These are phyloP conservation scores for Thielaviopsis euricoi DNA, from an alignment of 2,329 filamentous ascomycete species.

Conservation along the genomic window DNA sequence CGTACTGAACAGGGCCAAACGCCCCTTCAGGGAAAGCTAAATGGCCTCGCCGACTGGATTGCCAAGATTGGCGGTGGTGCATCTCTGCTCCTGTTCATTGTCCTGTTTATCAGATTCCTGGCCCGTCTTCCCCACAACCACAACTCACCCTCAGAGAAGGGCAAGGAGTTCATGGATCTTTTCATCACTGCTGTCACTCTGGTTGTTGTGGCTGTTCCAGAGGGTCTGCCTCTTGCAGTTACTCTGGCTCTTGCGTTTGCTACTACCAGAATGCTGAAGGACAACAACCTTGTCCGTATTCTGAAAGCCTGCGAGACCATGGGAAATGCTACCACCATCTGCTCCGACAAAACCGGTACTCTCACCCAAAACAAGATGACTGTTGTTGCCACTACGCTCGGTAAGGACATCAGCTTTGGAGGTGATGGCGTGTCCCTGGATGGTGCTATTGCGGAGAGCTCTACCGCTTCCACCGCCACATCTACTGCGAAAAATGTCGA, in stretches of 20 bases:
- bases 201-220: constrained; percentile 50
- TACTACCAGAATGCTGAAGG: constrained; percentile 51
- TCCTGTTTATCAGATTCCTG: constrained; percentile 64
- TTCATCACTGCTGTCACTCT: constrained; percentile 51
- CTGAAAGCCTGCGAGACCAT: constrained; percentile 56
- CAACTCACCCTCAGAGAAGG: constrained; percentile 36
- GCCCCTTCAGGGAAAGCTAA: constrained; percentile 38
- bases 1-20: constrained; percentile 34
- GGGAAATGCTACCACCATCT: constrained; percentile 59
- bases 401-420: constrained; percentile 23
- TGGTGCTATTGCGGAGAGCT: background rate
- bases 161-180: constrained; percentile 40
- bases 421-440: constrained; percentile 7
- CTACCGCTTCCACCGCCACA: background rate
- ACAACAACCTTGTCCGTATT: constrained; percentile 53
- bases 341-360: constrained; percentile 42
- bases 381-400: constrained; percentile 52
- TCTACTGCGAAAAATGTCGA: background rate
- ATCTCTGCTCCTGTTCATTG: constrained; percentile 56
- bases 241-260: constrained; percentile 53
- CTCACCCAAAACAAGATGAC: constrained; percentile 53
- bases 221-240: constrained; percentile 49
- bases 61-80: constrained; percentile 41
- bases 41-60: constrained; percentile 19
- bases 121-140: constrained; percentile 38